phyloP scores from a whole-genome alignment of 2,329 filamentous ascomycete species.

The Ophiocordyceps robertsii region DNA sequence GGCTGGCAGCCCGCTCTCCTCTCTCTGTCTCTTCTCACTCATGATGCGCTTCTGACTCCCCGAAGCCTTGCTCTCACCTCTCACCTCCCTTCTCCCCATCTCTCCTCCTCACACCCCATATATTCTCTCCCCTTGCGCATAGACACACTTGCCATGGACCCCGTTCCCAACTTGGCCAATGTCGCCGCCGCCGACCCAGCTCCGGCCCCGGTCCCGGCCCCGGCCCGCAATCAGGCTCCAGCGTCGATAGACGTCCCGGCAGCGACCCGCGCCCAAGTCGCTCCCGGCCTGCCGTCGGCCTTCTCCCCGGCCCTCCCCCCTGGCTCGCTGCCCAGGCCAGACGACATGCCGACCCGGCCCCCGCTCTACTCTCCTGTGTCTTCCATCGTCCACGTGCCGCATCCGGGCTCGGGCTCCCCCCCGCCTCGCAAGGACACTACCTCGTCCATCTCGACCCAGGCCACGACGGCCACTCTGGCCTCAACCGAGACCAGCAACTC shows the following conservation, averaged over 20 bases:
- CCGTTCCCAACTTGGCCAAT: constrained; percentile 23
- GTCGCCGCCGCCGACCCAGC: constrained; percentile 9
- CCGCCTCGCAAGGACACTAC: constrained; percentile 33
- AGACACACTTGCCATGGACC: constrained; percentile 18
- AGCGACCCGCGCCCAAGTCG: constrained; percentile 5
- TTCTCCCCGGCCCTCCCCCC: constrained; percentile 12
- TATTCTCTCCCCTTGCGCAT: too few relatives aligned
- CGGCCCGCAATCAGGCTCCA: constrained; percentile 1
- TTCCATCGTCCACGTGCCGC: constrained; percentile 7
- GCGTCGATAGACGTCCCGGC: neutral
- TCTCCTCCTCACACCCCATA: neutral
- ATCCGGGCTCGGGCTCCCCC: constrained; percentile 16
- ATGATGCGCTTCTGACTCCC: constrained; percentile 2
- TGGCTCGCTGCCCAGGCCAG: constrained; percentile 4
- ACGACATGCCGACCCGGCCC: constrained; percentile 2
- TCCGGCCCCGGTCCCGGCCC: constrained; percentile 1
- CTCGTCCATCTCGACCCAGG: constrained; percentile 39
- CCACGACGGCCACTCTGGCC: constrained; percentile 27
- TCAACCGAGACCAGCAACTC: constrained; percentile 35
- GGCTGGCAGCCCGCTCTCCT: neutral
- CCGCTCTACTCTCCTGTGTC: constrained; percentile 5
- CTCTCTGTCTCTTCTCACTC: neutral
- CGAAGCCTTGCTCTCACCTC: neutral
- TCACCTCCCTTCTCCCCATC: neutral
- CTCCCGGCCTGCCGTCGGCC: constrained; percentile 5